phyloP scores from a whole-genome alignment of 2,329 filamentous ascomycete species.

The Grosmannia penicillata region DNA sequence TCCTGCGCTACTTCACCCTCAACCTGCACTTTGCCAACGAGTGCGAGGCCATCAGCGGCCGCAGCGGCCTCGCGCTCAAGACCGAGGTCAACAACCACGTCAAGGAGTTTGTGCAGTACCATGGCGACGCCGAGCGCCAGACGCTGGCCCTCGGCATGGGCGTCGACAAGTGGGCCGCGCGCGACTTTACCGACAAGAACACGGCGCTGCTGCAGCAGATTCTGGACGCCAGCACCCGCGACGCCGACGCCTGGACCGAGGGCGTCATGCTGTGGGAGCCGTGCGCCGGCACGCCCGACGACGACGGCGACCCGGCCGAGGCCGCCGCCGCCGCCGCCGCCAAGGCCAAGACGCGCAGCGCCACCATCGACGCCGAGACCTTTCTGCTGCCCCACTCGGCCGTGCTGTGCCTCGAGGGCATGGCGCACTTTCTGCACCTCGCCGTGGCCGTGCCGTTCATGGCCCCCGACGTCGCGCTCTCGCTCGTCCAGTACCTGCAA shows the following conservation, averaged over 20 bases:
- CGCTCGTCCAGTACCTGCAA: slow-evolving; percentile 73
- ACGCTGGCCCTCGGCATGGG: slow-evolving; percentile 65
- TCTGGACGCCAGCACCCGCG: slow-evolving; percentile 54
- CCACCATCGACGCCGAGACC: slow-evolving; percentile 68
- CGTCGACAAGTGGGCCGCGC: slow-evolving; percentile 64
- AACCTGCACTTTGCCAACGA: slow-evolving; percentile 76
- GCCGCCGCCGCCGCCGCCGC: slow-evolving; percentile 10
- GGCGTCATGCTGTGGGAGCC: slow-evolving; percentile 44
- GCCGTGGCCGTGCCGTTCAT: slow-evolving; percentile 78
- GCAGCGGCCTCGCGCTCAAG: slow-evolving; percentile 61
- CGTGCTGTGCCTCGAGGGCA: slow-evolving; percentile 62
- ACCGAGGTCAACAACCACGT: slow-evolving; percentile 71
- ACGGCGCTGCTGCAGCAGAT: slow-evolving; percentile 47
- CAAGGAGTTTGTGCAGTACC: slow-evolving; percentile 58
- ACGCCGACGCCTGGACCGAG: slow-evolving; percentile 52
- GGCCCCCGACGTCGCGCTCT: slow-evolving; percentile 65
- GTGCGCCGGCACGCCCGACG: slow-evolving; percentile 11
- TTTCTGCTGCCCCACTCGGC: slow-evolving; percentile 80
- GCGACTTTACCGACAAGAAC: slow-evolving; percentile 55
- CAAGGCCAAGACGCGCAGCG: slow-evolving; percentile 55
- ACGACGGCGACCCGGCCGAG: slow-evolving; percentile 1
- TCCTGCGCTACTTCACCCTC: slow-evolving; percentile 68
- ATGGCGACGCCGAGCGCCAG: slow-evolving; percentile 60
- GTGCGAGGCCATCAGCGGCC: slow-evolving; percentile 70
- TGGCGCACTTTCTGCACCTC: slow-evolving; percentile 71